Evolutionary conservation across 768 basidiomycete genomes (phyloP).

Genomic region (Chalciporus sphaerocephalus): DNA sequence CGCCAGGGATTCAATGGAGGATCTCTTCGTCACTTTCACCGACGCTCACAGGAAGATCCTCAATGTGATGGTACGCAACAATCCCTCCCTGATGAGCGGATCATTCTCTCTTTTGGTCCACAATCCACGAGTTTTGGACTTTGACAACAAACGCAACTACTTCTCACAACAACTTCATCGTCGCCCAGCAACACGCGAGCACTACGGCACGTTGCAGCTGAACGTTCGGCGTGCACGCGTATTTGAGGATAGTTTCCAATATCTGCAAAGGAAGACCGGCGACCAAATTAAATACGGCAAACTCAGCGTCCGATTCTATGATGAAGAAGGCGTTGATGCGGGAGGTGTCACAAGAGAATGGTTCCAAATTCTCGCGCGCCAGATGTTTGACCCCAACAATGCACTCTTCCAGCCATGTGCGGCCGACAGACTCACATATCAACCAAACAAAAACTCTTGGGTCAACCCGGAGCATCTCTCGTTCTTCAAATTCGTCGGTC

Average conservation of each 20-base stretch:
- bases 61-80: conserved; percentile 97
- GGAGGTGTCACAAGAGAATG: conserved; percentile 97
- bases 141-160: conserved; percentile 98
- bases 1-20: conserved; percentile 76
- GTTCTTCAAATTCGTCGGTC: conserved; percentile 98
- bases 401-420: conserved; percentile 98
- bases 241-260: conserved; percentile 96
- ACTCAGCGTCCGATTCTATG: conserved; percentile 91
- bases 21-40: conserved; percentile 90
- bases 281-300: conserved; percentile 99
- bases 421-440: conserved; percentile 91
- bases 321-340: conserved; percentile 97
- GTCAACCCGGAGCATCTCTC: conserved; percentile 94
- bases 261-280: conserved; percentile 82
- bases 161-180: conserved; percentile 90
- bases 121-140: conserved; percentile 95
- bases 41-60: conserved; percentile 90
- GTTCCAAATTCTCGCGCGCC: conserved; percentile 96
- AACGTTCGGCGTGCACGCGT: conserved; percentile 88
- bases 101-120: conserved; percentile 95
- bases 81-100: conserved; percentile 95
- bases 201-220: conserved; percentile 77
- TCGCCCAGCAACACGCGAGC: conserved; percentile 73
- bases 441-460: conserved; percentile 90
- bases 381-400: conserved; percentile 99